Base-by-base conservation (phyloP, 768 basidiomycete species). In the Mycena chlorophos region DNA sequence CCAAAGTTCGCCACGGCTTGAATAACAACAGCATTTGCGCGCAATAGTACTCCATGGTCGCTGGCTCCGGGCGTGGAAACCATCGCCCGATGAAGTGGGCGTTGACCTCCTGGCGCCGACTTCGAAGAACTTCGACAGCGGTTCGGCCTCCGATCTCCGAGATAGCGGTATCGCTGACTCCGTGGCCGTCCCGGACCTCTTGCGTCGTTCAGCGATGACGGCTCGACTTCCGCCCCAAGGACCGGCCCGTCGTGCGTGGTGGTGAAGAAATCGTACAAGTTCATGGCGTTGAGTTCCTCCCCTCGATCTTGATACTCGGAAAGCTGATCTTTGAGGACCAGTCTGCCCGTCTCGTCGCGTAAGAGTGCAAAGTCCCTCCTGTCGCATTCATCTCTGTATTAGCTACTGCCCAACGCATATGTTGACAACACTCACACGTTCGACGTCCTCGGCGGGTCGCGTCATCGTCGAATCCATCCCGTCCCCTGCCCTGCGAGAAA, bases 11-110 rank as follows among this genome's bases (percentile, higher is more conserved):
- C 77, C 74, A 78, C 2, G 74, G 77, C 30, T 67, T 68, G 0
- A 76, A 55, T 0, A 78, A 50, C n/a, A 62, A 10, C 0, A 78
- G 61, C 55, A 76, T 73, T 0, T 29, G 59, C 1, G 72, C 72
- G 22, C 51, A 61, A 31, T 74, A 73, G 49, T 2, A 64, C 52
- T 2, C 22, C 19, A 1, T 25, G 6, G 10, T 13, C 20, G 39
- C 19, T 3, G 67, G 58, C 29, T 74, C 65, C 1, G 31, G 26
- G 0, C 65, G 45, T 0, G 70, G 68, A 46, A 75, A 70, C 56
- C 65, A 74, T 13, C 38, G 51, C 0, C 76, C 74, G 5, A 73
- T 57, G 47, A 77, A 63, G 20, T 68, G 61, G 0, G 71, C 71
- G 20, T 40, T 40, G 39, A 40, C 19, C 19, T 40, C 39, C 20